A percentile compares a stretch with the other conserved stretches of the same genome.
These are phyloP conservation scores for Eucalyptus viminalis DNA, from an alignment of 345 rosid genomes.

Conservation along the genomic window DNA sequence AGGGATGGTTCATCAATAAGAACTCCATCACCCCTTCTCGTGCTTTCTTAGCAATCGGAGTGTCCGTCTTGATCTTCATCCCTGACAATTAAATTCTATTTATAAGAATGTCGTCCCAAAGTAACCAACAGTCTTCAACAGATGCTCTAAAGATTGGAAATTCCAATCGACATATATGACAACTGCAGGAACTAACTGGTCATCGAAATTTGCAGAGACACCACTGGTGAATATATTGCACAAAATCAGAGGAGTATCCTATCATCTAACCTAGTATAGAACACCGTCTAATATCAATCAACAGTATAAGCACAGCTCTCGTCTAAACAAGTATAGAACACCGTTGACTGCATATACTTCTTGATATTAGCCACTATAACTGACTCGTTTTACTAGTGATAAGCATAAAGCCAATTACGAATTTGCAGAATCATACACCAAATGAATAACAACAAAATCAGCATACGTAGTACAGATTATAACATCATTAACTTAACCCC, in stretches of 20 bases:
- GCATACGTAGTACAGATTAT: background rate
- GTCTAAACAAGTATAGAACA: background rate
- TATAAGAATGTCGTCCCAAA: background rate
- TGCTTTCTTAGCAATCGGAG: constrained; percentile 93
- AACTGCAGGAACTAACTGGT: background rate
- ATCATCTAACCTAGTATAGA: background rate
- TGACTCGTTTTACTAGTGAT: background rate
- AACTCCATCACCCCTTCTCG: constrained; percentile 99
- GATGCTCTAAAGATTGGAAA: background rate
- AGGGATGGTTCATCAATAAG: constrained; percentile 91
- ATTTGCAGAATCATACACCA: background rate
- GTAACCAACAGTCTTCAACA: background rate
- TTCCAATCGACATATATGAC: background rate
- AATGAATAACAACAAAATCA: background rate
- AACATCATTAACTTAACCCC: background rate
- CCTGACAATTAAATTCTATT: constrained; percentile 24
- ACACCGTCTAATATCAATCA: background rate
- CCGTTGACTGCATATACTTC: background rate
- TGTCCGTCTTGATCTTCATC: constrained; percentile 97
- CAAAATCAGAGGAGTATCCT: background rate
- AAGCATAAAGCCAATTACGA: background rate
- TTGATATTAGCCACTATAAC: background rate
- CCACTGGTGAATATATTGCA: background rate
- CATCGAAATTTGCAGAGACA: background rate
- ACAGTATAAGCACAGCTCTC: background rate